A percentile compares a stretch with the other conserved stretches of the same genome.
phyloP scores from a whole-genome alignment of 768 basidiomycete genomes.

The Boletus rufocinnamomeus region DNA sequence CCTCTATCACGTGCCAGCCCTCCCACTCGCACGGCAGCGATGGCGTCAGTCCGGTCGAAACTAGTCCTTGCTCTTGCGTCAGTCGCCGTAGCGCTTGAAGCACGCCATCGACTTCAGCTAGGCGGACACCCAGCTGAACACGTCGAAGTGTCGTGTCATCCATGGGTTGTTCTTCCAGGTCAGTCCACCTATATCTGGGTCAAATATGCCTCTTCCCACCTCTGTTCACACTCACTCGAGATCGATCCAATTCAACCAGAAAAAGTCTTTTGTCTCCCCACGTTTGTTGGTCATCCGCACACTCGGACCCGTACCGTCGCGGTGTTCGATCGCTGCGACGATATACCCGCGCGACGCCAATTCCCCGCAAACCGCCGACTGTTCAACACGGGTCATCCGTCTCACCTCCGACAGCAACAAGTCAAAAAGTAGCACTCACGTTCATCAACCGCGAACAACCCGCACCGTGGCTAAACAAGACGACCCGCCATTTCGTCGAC shows the following conservation, averaged over 20 bases:
- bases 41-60: neutral
- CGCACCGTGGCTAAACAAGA: slow-evolving; percentile 50
- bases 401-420: neutral
- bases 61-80: neutral
- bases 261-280: slow-evolving; percentile 32
- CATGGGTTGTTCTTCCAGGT: slow-evolving; percentile 34
- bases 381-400: neutral
- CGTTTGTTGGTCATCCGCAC: slow-evolving; percentile 25
- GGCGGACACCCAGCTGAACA: slow-evolving; percentile 38
- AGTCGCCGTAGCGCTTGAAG: slow-evolving; percentile 21
- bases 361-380: slow-evolving; percentile 44
- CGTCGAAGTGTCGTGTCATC: slow-evolving; percentile 35
- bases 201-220: neutral
- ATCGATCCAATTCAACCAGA: slow-evolving; percentile 35
- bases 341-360: slow-evolving; percentile 48
- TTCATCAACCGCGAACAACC: slow-evolving; percentile 45
- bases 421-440: slow-evolving; percentile 7
- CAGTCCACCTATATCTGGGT: slow-evolving; percentile 26
- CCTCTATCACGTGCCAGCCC: slow-evolving; percentile 22
- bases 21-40: slow-evolving; percentile 18
- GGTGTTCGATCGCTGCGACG: slow-evolving; percentile 48
- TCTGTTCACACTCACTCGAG: slow-evolving; percentile 22
- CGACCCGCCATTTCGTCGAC: slow-evolving; percentile 36
- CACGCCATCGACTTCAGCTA: slow-evolving; percentile 40
- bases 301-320: slow-evolving; percentile 47